Evolutionary conservation across 2,329 filamentous ascomycete genomes (phyloP).

Genomic region (Scedosporium apiospermum): DNA sequence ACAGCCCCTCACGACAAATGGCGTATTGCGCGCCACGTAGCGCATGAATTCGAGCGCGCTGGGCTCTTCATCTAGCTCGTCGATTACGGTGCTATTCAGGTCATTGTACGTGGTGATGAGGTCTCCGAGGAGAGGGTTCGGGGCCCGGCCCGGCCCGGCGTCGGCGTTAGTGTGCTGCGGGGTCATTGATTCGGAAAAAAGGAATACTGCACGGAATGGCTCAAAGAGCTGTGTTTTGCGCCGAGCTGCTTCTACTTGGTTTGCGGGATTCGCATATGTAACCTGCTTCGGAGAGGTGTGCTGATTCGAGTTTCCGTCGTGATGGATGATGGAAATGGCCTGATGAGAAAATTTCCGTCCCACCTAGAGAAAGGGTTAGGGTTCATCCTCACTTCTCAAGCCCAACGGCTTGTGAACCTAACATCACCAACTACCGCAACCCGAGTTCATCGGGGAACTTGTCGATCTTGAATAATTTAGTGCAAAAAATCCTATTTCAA

Average conservation of each 20-base stretch:
- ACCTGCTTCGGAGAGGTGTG: too few species aligned
- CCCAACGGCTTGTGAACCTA: not conserved
- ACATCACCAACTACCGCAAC: not conserved
- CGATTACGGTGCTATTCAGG: conserved; percentile 52
- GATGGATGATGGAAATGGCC: not conserved
- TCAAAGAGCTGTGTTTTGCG: too few species aligned
- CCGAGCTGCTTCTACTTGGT: too few species aligned
- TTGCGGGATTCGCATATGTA: too few species aligned
- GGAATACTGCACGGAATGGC: too few species aligned
- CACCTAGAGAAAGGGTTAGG: not conserved
- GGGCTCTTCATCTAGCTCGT: conserved; percentile 54
- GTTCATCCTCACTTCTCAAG: not conserved
- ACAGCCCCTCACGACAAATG: conserved; percentile 60
- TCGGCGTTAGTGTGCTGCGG: not conserved
- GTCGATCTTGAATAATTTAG: too few species aligned
- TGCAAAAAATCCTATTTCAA: too few species aligned
- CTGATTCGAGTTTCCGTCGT: not conserved
- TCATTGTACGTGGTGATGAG: conserved; percentile 52
- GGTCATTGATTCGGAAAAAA: not conserved
- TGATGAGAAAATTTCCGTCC: not conserved
- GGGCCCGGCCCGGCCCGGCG: not conserved
- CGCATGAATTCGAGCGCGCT: conserved; percentile 73
- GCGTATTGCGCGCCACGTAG: conserved; percentile 62
- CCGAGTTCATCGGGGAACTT: too few species aligned
- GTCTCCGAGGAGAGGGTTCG: not conserved